A percentile compares a stretch with the other conserved stretches of the same genome.
Conservation (phyloP, 495 filamentous ascomycete species). For the Letharia lupina region DNA sequence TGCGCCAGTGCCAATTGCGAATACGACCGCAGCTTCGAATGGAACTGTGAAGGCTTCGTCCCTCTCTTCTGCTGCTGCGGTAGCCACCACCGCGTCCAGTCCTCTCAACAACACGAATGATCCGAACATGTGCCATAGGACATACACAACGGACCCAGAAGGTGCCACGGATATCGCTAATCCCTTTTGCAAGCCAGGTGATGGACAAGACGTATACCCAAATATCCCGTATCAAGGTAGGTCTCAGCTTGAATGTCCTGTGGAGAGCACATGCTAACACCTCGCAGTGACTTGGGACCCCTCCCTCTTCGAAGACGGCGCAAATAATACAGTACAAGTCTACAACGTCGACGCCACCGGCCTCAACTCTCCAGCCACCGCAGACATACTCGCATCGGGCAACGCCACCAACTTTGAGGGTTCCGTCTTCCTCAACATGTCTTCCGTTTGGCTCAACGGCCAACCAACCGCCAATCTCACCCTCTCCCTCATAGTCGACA, state of each 20-base stretch:
- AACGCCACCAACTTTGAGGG: slow-evolving; percentile 12
- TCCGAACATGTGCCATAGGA: slow-evolving; percentile 18
- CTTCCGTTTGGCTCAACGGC: slow-evolving; percentile 7
- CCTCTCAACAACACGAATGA: slow-evolving; percentile 19
- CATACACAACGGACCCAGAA: neutral
- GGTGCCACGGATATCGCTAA: neutral
- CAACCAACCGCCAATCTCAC: slow-evolving; percentile 11
- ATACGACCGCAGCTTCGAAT: slow-evolving; percentile 5
- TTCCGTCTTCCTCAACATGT: slow-evolving; percentile 12
- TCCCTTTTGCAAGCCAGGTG: slow-evolving; percentile 11
- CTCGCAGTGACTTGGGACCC: slow-evolving; percentile 14
- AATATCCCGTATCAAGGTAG: slow-evolving; percentile 8
- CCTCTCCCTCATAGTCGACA: slow-evolving; percentile 6
- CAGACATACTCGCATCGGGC: neutral
- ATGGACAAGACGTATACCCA: slow-evolving; percentile 2
- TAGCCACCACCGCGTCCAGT: slow-evolving; percentile 4
- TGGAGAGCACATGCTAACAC: neutral
- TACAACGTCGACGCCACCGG: neutral
- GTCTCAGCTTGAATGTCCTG: neutral
- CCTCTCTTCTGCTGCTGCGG: slow-evolving; percentile 9
- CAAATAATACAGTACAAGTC: slow-evolving; percentile 12
- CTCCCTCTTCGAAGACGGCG: neutral
- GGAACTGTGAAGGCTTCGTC: slow-evolving; percentile 5
- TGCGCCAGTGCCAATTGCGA: neutral
- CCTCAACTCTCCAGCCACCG: neutral